Evolutionary conservation across 2,329 filamentous ascomycete species (phyloP), one percentile per base, ranked within the genome.

Genomic region (Cladosporium velox): DNA sequence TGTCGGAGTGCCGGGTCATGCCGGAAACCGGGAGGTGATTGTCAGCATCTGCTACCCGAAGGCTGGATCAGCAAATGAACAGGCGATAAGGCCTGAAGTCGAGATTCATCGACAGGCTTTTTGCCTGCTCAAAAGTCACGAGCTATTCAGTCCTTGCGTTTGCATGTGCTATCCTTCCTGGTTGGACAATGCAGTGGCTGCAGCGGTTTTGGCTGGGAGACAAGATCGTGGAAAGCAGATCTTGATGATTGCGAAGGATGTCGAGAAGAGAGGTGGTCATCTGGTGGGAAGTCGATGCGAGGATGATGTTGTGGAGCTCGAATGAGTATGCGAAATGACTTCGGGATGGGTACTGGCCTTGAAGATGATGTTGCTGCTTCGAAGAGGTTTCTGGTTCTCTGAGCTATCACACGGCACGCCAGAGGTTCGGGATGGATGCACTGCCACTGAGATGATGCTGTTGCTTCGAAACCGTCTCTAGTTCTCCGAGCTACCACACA

Each of bases 181-280:
- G 59, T 14, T 61, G 44, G 32, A 52, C 14, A 26, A 35, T 26
- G 44, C 30, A 12, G 28, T 61, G 10, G 44, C 28, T 24, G n/a
- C 28, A 34, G 41, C 41, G 5, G 11, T 30, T 2, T 44, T 26
- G 1, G 24, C n/a, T 18, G 55, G 30, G 12, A n/a, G 51, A 28
- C n/a, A 21, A 2, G 28, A 52, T 35, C 44, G 47, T 3, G 59
- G 44, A 1, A 28, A 51, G 18, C 44, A 65, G 63, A 28, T 68
- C 1, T 6, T 66, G 51, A 44, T 30, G 35, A 41, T 70, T 35
- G 67, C 67, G 51, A 54, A 47, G 57, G 38, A 15, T 26, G n/a
- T 70, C 12, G 12, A 52, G 59, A 30, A n/a, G 15, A 57, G 47
- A 35, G 62, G 54, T 21, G 18, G 55, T 3, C 51, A 65, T 34